Evolutionary conservation across 306 rosid species (phyloP), one percentile per base, ranked within the genome.

Genomic region (Hippophae tibetana): DNA sequence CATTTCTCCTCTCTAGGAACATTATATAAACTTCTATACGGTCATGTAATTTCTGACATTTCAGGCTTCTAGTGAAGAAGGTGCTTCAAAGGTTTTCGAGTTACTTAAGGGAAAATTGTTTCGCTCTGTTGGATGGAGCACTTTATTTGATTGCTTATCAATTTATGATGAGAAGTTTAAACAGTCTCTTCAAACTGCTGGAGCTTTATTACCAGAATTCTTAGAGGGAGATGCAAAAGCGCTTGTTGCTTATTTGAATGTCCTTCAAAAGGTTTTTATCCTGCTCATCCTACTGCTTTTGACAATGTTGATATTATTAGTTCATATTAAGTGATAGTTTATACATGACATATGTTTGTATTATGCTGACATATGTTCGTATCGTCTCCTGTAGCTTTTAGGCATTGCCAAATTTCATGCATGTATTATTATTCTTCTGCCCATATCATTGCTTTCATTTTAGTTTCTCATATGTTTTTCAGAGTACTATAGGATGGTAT

Each of bases 91-190:
- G 84, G 92, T 87, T 79, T 89, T 78, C 69, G 98, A 92, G 79
- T 78, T 92, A 74, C 95, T 92, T 61, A 90, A 83, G 83, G 95
- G 96, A 42, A 92, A 87, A 77, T 79, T 89, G 56, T 92, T 92
- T 72, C 95, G 96, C 67, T 92, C 98, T 60, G 87, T 92, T 81
- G 96, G 96, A 62, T 92, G 98, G 98, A 85, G 88, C 74, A 92
- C 98, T 66, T 83, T 87, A 76, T 92, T 87, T 78, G 87, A 85
- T 71, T 85, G 95, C 82, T 78, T 92, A 73, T 79, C 96, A 64
- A 92, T 92, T 68, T 92, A 87, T 60, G 95, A 87, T 38, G 96
- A 92, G 76, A 92, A 92, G 65, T 92, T 92, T 72, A 85, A 89
- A 76, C 95, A 87, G 79, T 81, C 96, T 52, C 87, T 90, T 61